phyloP scores from a whole-genome alignment of 106 monocot genomes.

The Chionographis japonica region DNA sequence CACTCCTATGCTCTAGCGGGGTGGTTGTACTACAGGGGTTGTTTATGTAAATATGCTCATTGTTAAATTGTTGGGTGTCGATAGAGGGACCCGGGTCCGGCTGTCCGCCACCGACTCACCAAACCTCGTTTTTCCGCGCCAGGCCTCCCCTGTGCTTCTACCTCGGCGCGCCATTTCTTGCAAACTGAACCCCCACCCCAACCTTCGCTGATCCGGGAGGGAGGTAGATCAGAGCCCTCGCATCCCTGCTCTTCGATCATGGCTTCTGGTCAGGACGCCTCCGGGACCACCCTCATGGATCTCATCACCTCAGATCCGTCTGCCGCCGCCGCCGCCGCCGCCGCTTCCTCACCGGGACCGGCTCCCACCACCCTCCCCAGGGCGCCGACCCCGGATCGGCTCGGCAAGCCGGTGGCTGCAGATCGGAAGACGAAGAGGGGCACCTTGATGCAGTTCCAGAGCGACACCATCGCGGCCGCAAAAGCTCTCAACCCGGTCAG shows the following conservation, averaged over 20 bases:
- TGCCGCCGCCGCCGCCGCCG: constrained; percentile 9
- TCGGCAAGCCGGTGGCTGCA: constrained; percentile 53
- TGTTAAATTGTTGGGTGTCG: too few species aligned
- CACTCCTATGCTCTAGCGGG: too few species aligned
- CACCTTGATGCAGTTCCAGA: constrained; percentile 89
- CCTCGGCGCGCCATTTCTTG: too few species aligned
- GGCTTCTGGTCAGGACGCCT: constrained; percentile 61
- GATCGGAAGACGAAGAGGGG: constrained; percentile 73
- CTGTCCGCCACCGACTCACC: too few species aligned
- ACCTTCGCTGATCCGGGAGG: too few species aligned
- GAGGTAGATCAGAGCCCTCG: too few species aligned
- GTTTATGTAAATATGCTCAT: too few species aligned
- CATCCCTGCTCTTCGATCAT: constrained; percentile 8
- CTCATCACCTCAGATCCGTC: constrained; percentile 86
- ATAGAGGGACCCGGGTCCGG: too few species aligned
- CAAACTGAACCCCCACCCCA: too few species aligned
- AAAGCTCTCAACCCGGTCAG: constrained; percentile 89
- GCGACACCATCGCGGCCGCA: constrained; percentile 87
- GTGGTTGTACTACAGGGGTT: too few species aligned
- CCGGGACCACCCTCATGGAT: constrained; percentile 75
- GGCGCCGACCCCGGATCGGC: constrained; percentile 26
- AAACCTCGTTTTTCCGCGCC: too few species aligned
- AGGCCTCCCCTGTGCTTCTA: too few species aligned
- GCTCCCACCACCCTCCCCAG: constrained; percentile 1
- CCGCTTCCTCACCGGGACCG: constrained; percentile 12